Percentiles rank a stretch among this genome's conserved stretches.
Evolutionary conservation across 352 stramenopile species (phyloP).

Genomic region (Thalassiosira livingstoniorum): DNA sequence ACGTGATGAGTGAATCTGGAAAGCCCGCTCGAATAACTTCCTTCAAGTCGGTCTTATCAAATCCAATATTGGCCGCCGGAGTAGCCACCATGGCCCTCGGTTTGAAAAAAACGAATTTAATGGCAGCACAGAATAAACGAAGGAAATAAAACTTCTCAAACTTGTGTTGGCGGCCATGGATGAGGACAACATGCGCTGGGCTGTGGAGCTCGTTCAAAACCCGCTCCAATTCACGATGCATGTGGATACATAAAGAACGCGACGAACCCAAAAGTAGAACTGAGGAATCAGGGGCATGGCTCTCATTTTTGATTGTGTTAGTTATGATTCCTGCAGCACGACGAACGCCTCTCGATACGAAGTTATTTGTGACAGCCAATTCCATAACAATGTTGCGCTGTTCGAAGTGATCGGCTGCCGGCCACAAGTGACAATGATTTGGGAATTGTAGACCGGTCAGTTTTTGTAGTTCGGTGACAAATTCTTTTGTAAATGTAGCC

Average conservation of each 20-base stretch:
- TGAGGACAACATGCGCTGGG: background rate
- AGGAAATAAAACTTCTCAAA: background rate
- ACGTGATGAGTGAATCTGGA: background rate
- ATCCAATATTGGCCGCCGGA: background rate
- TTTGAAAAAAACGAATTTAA: background rate
- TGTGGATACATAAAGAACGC: background rate
- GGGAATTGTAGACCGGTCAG: background rate
- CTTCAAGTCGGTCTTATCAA: background rate
- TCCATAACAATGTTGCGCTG: background rate
- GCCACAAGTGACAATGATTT: background rate
- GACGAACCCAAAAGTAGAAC: background rate
- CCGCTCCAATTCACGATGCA: too few species aligned
- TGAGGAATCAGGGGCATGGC: background rate
- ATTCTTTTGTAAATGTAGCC: background rate
- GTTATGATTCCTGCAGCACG: background rate
- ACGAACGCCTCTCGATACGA: background rate
- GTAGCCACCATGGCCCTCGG: background rate
- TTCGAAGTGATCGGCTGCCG: background rate
- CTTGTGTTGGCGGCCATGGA: background rate
- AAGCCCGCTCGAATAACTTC: background rate
- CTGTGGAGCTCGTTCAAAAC: background rate
- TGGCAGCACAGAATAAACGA: background rate
- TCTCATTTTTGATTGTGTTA: background rate
- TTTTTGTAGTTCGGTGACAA: background rate
- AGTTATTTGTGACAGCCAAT: background rate